phyloP scores from a whole-genome alignment of 768 basidiomycete species.

The Jaapia argillacea region DNA sequence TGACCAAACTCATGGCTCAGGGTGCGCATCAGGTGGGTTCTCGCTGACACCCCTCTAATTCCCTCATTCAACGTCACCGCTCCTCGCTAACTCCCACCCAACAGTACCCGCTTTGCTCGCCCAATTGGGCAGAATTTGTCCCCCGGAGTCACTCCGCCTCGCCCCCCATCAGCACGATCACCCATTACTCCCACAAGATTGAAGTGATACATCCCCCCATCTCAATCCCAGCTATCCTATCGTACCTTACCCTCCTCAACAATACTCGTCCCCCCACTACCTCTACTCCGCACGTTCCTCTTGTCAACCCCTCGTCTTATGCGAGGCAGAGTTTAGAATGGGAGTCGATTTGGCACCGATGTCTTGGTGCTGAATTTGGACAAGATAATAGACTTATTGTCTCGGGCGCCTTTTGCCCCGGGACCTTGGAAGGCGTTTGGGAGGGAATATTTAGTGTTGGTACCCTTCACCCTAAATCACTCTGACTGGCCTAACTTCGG shows the following conservation, averaged over 20 bases:
- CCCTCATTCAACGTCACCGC: neutral
- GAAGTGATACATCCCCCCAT: slow-evolving; percentile 40
- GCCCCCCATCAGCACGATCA: slow-evolving; percentile 10
- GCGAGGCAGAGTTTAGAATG: slow-evolving; percentile 34
- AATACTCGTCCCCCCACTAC: neutral
- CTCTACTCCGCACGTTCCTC: slow-evolving; percentile 1
- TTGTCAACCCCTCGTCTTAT: neutral
- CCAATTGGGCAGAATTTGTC: slow-evolving; percentile 49
- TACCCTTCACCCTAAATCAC: slow-evolving; percentile 5
- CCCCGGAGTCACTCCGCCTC: slow-evolving; percentile 18
- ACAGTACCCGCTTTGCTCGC: slow-evolving; percentile 53
- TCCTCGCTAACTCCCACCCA: neutral
- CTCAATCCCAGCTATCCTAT: slow-evolving; percentile 62
- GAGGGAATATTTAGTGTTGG: slow-evolving; percentile 70
- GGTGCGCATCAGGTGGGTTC: slow-evolving; percentile 52
- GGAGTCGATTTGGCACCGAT: slow-evolving; percentile 64
- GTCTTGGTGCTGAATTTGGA: slow-evolving; percentile 27
- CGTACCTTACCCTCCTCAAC: slow-evolving; percentile 45
- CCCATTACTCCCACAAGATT: slow-evolving; percentile 10
- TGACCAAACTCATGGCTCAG: slow-evolving; percentile 53
- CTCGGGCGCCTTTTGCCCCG: slow-evolving; percentile 47
- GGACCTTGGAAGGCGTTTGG: slow-evolving; percentile 72
- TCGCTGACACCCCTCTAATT: neutral
- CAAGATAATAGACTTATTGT: no score
- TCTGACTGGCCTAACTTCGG: no score